Evolutionary conservation across 2,329 filamentous ascomycete species (phyloP).

Genomic region (Epichloe uncinata): DNA sequence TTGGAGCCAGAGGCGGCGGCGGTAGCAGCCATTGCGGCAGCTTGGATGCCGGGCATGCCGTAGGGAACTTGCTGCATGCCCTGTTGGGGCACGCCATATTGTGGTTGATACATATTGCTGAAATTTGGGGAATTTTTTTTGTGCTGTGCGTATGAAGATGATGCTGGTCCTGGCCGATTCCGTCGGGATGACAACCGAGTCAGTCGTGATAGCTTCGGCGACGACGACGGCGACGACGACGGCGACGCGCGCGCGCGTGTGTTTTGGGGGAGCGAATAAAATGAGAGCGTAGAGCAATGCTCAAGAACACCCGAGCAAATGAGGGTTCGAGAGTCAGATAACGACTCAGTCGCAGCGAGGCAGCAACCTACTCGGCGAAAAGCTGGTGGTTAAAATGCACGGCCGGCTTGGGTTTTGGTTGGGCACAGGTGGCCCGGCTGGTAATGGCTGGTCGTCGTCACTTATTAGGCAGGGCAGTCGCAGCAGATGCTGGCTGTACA

Average conservation of each 20-base stretch:
- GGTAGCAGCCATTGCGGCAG: slow-evolving; percentile 82
- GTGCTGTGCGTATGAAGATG: slow-evolving; percentile 15
- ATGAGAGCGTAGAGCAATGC: slow-evolving; percentile 5
- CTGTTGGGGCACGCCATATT: slow-evolving; percentile 59
- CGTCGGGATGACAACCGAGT: background rate
- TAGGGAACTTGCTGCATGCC: slow-evolving; percentile 57
- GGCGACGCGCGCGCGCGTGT: slow-evolving; percentile 1
- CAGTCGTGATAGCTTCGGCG: background rate
- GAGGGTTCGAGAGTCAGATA: slow-evolving; percentile 7
- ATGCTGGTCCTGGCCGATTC: background rate
- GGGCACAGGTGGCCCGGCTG: slow-evolving; percentile 27
- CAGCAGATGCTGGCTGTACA: slow-evolving; percentile 30
- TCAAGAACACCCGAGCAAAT: slow-evolving; percentile 5
- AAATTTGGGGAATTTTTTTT: slow-evolving; percentile 27
- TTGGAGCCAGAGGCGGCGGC: slow-evolving; percentile 78
- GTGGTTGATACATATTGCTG: slow-evolving; percentile 62
- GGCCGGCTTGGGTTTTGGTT: slow-evolving; percentile 27
- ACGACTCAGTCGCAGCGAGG: slow-evolving; percentile 11
- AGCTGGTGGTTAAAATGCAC: no score
- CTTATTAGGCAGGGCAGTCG: slow-evolving; percentile 29
- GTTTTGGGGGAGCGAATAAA: slow-evolving; percentile 9
- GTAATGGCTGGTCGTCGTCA: slow-evolving; percentile 16
- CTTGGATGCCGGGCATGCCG: slow-evolving; percentile 70
- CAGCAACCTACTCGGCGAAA: no score
- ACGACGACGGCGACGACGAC: background rate